These are phyloP conservation scores for Trametopsis cervina DNA, from an alignment of 768 basidiomycete genomes.

Conservation along the genomic window DNA sequence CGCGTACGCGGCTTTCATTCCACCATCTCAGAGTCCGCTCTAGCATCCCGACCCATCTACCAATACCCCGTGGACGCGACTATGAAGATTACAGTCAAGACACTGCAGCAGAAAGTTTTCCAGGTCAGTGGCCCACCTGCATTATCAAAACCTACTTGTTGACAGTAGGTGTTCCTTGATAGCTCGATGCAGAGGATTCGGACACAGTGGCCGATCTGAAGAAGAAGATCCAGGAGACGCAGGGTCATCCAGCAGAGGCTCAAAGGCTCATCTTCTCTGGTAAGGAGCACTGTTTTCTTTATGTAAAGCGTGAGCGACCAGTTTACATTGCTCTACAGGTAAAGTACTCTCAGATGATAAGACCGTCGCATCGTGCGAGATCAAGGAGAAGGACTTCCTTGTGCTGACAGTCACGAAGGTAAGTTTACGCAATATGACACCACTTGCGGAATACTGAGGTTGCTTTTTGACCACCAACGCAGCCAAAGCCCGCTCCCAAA, in stretches of 20 bases:
- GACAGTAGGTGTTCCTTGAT: not conserved
- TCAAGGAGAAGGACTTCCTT: constrained; percentile 98
- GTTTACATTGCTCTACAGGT: constrained; percentile 40
- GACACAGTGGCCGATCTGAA: constrained; percentile 80
- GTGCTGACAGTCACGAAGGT: constrained; percentile 99
- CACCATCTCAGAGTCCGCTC: not conserved
- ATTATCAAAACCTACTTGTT: too few relatives aligned
- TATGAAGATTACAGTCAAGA: constrained; percentile 95
- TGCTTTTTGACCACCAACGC: too few relatives aligned
- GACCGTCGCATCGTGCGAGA: constrained; percentile 78
- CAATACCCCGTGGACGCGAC: constrained; percentile 19
- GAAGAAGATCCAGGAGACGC: constrained; percentile 69
- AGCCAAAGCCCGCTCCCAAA: constrained; percentile 52
- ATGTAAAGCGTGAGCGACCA: constrained; percentile 4
- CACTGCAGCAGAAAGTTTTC: constrained; percentile 89
- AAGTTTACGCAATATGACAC: constrained; percentile 12
- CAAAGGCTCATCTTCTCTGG: constrained; percentile 98
- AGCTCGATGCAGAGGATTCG: constrained; percentile 72
- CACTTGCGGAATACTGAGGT: too few relatives aligned
- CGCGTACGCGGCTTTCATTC: constrained; percentile 8
- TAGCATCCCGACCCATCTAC: not conserved
- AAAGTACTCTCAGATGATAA: constrained; percentile 88
- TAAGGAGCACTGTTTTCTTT: constrained; percentile 27
- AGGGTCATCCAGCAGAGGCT: constrained; percentile 62
- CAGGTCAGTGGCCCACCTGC: constrained; percentile 40